Evolutionary conservation across 805 yeast species (phyloP), one percentile per base, ranked within the genome.

Genomic region (Metschnikowia baotianmanensis): DNA sequence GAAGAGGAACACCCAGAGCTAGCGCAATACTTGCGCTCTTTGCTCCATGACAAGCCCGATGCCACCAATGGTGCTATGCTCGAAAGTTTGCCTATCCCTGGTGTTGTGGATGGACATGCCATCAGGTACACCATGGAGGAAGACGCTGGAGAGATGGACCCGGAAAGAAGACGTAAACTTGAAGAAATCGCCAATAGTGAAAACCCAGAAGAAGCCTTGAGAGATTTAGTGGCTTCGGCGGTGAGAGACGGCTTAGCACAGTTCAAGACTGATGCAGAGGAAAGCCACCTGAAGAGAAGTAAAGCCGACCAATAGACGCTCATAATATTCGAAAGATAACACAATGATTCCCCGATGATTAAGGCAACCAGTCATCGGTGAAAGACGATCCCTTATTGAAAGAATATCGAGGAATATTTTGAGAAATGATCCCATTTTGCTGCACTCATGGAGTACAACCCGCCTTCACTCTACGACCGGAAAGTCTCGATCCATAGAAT

Each of bases 1-100:
- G 96, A 89, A 32, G 88, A 76, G 16, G 97, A 91, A 49, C 83
- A 74, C 50, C 90, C 93, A 1, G 96, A 88, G 27, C 65, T 91
- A 11, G 80, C 80, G 8, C 71, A 67, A 25, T 93, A 84, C 55
- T 67, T 90, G 52, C 69, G 67, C 34, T 50, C 71, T 0, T 63
- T 77, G 47, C 58, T 43, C 25, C 67, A 63, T 43, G 73, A 62
- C 18, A 56, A 50, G 25, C 51, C 56, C 5, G 48, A 42, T 44
- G 45, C 46, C 19, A 34, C 48, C 3, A n/a, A 32, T 8, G 48
- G 43, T 3, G 49, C 42, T 29, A 48, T 52, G 26, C 29, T 59
- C 27, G 46, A 36, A 3, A 46, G 57, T 5, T 56, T 69, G 27
- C 72, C 73, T 0, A 65, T 46, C 2, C 67, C 72, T 2, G 74